Conservation (phyloP, 805 yeast species). For the Nakazawaea wickerhamii region DNA sequence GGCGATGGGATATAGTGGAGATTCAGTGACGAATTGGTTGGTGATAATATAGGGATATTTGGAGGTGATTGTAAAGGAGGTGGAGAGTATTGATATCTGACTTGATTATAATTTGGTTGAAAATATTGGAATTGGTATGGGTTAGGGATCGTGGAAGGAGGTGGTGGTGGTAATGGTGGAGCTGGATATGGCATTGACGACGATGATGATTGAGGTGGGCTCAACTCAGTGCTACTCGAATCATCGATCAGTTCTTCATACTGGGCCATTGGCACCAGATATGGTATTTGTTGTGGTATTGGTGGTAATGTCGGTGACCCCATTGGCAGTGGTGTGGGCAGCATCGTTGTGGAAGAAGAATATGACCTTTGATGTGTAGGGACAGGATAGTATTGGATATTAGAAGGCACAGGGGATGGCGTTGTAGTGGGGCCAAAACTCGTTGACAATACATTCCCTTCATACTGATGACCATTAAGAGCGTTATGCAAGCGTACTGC, state of each 20-base stretch:
- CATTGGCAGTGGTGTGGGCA: neutral
- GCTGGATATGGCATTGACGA: neutral
- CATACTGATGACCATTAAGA: constrained; percentile 13
- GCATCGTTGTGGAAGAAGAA: constrained; percentile 1
- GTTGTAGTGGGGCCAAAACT: constrained; percentile 2
- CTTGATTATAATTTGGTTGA: neutral
- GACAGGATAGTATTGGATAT: neutral
- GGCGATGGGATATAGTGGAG: no score
- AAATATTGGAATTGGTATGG: constrained; percentile 3
- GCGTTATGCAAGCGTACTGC: constrained; percentile 6
- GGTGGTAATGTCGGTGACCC: neutral
- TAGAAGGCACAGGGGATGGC: neutral
- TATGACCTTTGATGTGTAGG: neutral
- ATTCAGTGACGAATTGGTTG: neutral
- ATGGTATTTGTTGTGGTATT: neutral
- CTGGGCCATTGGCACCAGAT: neutral
- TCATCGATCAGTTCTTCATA: constrained; percentile 2
- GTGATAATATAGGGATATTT: neutral
- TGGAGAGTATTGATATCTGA: constrained; percentile 1
- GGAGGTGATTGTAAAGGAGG: neutral
- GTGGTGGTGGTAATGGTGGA: neutral
- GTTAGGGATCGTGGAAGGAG: neutral
- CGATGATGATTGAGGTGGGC: neutral
- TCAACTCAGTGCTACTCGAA: neutral
- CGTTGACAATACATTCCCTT: constrained; percentile 8